phyloP scores from a whole-genome alignment of 2,329 filamentous ascomycete species.

The Penicillium oxalicum region DNA sequence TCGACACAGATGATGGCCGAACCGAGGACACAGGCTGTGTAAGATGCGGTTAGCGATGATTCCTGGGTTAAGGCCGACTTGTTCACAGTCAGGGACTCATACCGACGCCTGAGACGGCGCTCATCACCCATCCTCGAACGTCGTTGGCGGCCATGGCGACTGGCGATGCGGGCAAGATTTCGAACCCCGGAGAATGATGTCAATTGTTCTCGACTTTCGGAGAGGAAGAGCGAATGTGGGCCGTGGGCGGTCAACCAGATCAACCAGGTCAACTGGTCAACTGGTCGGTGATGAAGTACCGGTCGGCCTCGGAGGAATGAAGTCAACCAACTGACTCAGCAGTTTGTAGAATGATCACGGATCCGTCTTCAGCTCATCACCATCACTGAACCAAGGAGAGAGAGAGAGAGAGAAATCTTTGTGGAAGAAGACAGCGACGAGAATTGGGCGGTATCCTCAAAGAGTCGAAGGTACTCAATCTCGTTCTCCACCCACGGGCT shows the following conservation, averaged over 20 bases:
- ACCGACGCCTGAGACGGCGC: slow-evolving; percentile 72
- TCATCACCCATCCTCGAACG: slow-evolving; percentile 88
- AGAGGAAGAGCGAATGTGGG: not conserved
- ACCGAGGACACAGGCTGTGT: slow-evolving; percentile 56
- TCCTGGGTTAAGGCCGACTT: not conserved
- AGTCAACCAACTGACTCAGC: too few relatives aligned
- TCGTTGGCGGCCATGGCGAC: slow-evolving; percentile 60
- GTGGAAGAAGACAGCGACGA: too few relatives aligned
- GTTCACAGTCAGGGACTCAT: slow-evolving; percentile 18
- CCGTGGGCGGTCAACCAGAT: slow-evolving; percentile 15
- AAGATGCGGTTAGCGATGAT: not conserved
- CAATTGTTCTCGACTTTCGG: slow-evolving; percentile 6
- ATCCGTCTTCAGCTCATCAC: too few relatives aligned
- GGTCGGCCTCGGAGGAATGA: too few relatives aligned
- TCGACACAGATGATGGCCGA: slow-evolving; percentile 86
- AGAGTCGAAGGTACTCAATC: too few relatives aligned
- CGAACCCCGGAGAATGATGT: slow-evolving; percentile 18
- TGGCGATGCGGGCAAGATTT: slow-evolving; percentile 7
- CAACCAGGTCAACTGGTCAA: not conserved
- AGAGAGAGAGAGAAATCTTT: too few relatives aligned
- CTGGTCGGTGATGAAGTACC: not conserved
- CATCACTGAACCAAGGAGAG: too few relatives aligned
- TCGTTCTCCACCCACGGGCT: too few relatives aligned
- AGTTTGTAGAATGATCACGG: too few relatives aligned
- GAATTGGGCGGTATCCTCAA: too few relatives aligned